Evolutionary conservation across 352 stramenopile species (phyloP).

Genomic region (Phytopythium mirpurense): DNA sequence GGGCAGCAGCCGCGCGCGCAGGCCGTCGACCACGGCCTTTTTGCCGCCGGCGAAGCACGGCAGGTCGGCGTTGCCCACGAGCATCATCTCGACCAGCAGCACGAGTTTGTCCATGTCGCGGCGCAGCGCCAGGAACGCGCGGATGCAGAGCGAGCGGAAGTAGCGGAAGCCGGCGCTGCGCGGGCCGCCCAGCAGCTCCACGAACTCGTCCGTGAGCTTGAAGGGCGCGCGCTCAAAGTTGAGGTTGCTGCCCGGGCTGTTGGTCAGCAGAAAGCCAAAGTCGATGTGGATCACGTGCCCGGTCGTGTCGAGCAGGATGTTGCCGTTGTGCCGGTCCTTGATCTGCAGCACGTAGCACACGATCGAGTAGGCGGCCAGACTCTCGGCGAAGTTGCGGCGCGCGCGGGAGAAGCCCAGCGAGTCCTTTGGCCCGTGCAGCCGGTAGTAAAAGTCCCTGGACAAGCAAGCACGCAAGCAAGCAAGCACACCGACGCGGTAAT

Average conservation of each 20-base stretch:
- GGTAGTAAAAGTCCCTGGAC: constrained; percentile 88
- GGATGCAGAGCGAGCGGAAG: constrained; percentile 95
- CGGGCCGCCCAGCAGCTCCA: constrained; percentile 93
- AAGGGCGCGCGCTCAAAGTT: constrained; percentile 97
- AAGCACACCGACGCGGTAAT: not conserved
- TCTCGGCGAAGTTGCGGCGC: constrained; percentile 87
- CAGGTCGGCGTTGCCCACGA: constrained; percentile 80
- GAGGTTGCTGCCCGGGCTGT: constrained; percentile 92
- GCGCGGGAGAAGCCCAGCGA: constrained; percentile 71
- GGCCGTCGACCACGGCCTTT: constrained; percentile 65
- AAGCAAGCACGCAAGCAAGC: constrained; percentile 26
- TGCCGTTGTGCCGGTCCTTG: constrained; percentile 99
- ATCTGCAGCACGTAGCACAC: constrained; percentile 98
- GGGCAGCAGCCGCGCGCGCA: constrained; percentile 70
- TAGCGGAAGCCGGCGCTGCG: constrained; percentile 90
- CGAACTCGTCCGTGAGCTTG: constrained; percentile 96
- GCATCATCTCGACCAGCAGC: constrained; percentile 95
- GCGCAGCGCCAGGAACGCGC: constrained; percentile 92
- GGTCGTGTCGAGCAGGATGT: constrained; percentile 97
- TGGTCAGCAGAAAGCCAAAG: constrained; percentile 98
- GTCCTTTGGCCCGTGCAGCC: constrained; percentile 86
- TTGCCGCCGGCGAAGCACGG: constrained; percentile 85
- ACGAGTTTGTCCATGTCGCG: constrained; percentile 95
- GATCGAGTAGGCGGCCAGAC: constrained; percentile 96
- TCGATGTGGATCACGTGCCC: constrained; percentile 99